phyloP scores from a whole-genome alignment of 1,139 yeast genomes.

The Saccharomyces hybrid region DNA sequence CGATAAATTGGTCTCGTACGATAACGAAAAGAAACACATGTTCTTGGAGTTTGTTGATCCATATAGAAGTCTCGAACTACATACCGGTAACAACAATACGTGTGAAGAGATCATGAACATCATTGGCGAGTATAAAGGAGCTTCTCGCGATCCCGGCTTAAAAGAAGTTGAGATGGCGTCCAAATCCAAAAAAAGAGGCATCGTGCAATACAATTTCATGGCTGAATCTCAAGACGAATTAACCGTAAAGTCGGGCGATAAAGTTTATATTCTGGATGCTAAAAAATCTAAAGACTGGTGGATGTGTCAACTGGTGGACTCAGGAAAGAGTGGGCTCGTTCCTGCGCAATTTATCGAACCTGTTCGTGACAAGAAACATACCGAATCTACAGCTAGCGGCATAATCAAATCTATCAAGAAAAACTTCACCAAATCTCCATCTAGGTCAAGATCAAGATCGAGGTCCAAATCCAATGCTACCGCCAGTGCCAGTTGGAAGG shows the following conservation, averaged over 20 bases:
- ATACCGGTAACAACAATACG: slow-evolving; percentile 80
- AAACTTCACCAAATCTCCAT: slow-evolving; percentile 17
- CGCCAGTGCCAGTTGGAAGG: slow-evolving; percentile 5
- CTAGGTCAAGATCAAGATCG: slow-evolving; percentile 10
- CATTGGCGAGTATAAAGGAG: slow-evolving; percentile 82
- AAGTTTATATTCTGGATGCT: slow-evolving; percentile 71
- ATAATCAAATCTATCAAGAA: slow-evolving; percentile 22
- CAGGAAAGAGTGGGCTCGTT: slow-evolving; percentile 82
- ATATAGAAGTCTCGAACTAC: slow-evolving; percentile 70
- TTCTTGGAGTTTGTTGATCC: slow-evolving; percentile 85
- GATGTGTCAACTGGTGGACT: slow-evolving; percentile 67
- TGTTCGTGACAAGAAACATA: slow-evolving; percentile 26
- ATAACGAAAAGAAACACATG: slow-evolving; percentile 86
- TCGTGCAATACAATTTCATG: slow-evolving; percentile 67
- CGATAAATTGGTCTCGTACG: slow-evolving; percentile 62
- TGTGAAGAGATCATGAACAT: slow-evolving; percentile 77
- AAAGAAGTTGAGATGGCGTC: slow-evolving; percentile 80
- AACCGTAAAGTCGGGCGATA: slow-evolving; percentile 69
- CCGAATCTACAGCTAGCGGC: slow-evolving; percentile 20
- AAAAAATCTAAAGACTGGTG: slow-evolving; percentile 89
- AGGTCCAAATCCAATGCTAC: slow-evolving; percentile 7
- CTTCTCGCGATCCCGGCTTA: slow-evolving; percentile 67
- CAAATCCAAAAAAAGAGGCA: slow-evolving; percentile 60
- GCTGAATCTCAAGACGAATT: slow-evolving; percentile 90
- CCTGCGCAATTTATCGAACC: slow-evolving; percentile 82